phyloP scores from a whole-genome alignment of 805 yeast genomes.

The Cyberlindnera nakhonratchasimensis region DNA sequence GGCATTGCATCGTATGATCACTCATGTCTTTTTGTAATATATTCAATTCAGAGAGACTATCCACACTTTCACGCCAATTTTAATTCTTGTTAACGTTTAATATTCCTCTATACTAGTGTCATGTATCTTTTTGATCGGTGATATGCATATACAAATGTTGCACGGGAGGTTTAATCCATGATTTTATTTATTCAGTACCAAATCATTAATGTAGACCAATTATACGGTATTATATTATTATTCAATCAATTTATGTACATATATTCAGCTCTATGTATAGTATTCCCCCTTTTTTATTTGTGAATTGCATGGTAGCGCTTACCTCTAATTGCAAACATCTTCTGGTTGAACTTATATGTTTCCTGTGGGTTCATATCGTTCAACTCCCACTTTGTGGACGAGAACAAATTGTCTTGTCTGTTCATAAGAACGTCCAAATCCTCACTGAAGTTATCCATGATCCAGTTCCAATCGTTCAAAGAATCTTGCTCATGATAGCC shows the following conservation, averaged over 20 bases:
- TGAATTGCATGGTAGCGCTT: constrained; percentile 89
- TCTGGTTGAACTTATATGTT: constrained; percentile 87
- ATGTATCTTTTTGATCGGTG: not conserved
- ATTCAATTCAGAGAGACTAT: too few relatives aligned
- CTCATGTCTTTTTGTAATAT: constrained; percentile 14
- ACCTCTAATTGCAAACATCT: constrained; percentile 89
- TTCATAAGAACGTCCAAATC: constrained; percentile 82
- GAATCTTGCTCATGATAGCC: constrained; percentile 81
- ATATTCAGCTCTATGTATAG: constrained; percentile 2
- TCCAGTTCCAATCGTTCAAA: constrained; percentile 66
- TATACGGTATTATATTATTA: too few relatives aligned
- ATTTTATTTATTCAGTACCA: not conserved
- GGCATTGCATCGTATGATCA: constrained; percentile 34
- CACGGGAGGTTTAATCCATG: not conserved
- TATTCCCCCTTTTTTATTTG: constrained; percentile 11
- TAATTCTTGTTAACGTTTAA: not conserved
- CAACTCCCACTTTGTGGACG: constrained; percentile 90
- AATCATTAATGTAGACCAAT: not conserved
- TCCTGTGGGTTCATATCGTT: constrained; percentile 92
- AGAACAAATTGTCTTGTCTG: constrained; percentile 67
- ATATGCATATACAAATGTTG: not conserved
- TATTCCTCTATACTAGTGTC: too few relatives aligned
- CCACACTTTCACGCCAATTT: not conserved
- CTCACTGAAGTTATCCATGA: constrained; percentile 59
- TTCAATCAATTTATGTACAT: constrained; percentile 1